A percentile compares a stretch with the other conserved stretches of the same genome.
phyloP scores from a whole-genome alignment of 2,329 filamentous ascomycete genomes.

The Colletotrichum liriopes region DNA sequence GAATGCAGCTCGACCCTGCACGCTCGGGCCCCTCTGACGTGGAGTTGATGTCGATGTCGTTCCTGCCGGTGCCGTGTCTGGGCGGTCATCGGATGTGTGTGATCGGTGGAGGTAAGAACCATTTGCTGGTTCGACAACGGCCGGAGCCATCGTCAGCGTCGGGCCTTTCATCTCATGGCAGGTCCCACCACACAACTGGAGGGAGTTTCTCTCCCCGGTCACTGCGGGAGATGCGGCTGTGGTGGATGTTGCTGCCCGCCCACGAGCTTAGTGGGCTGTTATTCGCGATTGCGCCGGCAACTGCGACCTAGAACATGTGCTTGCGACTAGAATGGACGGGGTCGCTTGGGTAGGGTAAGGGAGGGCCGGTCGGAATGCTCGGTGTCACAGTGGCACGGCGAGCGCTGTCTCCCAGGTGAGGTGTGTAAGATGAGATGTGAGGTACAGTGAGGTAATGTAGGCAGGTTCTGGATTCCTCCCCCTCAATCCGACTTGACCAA shows the following conservation, averaged over 20 bases:
- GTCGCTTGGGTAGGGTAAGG: conserved; percentile 29
- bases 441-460: conserved; percentile 23
- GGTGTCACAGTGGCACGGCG: conserved; percentile 42
- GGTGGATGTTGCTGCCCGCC: conserved; percentile 6
- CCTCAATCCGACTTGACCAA: conserved; percentile 26
- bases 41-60: conserved; percentile 17
- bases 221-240: conserved; percentile 31
- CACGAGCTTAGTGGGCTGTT: conserved; percentile 10
- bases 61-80: conserved; percentile 32
- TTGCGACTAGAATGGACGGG: conserved; percentile 10
- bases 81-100: conserved; percentile 52
- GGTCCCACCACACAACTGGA: conserved; percentile 18
- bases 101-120: conserved; percentile 52
- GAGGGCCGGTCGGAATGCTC: conserved; percentile 39
- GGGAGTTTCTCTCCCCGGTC: conserved; percentile 4
- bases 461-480: conserved; percentile 20
- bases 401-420: conserved; percentile 18
- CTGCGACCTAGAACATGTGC: conserved; percentile 28
- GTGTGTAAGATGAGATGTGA: conserved; percentile 15
- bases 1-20: conserved; percentile 59
- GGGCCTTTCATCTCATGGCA: conserved; percentile 55
- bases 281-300: conserved; percentile 27
- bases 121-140: conserved; percentile 48
- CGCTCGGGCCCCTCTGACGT: conserved; percentile 43
- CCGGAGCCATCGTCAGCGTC: conserved; percentile 58